Evolutionary conservation across 495 filamentous ascomycete species (phyloP), one percentile per base, ranked within the genome.

Genomic region (Penicillium malachiteum): DNA sequence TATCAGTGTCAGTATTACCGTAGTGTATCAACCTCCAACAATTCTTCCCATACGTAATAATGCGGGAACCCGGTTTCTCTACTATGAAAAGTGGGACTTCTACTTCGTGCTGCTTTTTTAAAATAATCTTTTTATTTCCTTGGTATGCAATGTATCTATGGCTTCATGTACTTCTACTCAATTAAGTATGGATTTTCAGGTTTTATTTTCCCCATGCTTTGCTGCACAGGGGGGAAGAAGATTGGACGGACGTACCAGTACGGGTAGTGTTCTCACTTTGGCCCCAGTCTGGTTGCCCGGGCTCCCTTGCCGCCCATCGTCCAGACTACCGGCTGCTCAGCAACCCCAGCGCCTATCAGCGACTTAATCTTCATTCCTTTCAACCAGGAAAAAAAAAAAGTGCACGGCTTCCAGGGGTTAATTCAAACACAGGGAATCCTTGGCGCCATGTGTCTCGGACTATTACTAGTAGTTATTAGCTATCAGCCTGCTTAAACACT

Each of bases 241-340:
- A 30, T 26, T 26, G 21, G 17, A 48, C n/a, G n/a, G 12, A 13
- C 7, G 8, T 10, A 37, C 34, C 30, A 30, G 11, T 1, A n/a
- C n/a, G n/a, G n/a, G n/a, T n/a, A n/a, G n/a, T 16, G 26, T 16
- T n/a, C 48, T 13, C 21, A 52, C 40, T 63, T 63, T 59, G 39
- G 56, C 56, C 60, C 61, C 61, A 50, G 46, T 38, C 39, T 58
- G 46, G 74, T 77, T 77, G 74, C 74, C 71, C 59, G 69, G 74
- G 62, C 74, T 77, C 74, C 74, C 74, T 75, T 74, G 69, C 72
- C 73, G 71, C 71, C 58, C 65, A 62, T 64, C 53, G 48, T 50
- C 56, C 64, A 56, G 59, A 65, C 69, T 70, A 71, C 55, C 54
- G 54, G 55, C 63, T 68, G 61, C 64, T 57, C 66, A 71, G 69